Percentiles rank a stretch among this genome's conserved stretches.
Conservation (phyloP, 371 early-diverging fungal genomes). For the Mucor velutinosus region DNA sequence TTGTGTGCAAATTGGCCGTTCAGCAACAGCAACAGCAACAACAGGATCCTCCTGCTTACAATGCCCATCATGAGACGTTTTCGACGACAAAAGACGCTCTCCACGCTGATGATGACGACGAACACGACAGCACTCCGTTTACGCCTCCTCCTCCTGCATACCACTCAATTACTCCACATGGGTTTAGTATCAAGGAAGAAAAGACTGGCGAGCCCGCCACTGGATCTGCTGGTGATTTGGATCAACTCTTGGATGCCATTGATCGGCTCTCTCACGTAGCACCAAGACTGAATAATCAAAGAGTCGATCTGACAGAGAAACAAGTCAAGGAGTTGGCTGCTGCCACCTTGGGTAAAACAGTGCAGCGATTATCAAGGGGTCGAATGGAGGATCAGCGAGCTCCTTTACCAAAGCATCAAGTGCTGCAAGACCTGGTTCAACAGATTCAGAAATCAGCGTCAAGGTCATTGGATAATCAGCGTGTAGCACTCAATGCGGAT, state of each 20-base stretch:
- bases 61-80: neutral
- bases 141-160: conserved; percentile 17
- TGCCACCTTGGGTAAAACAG: conserved; percentile 29
- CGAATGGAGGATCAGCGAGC: conserved; percentile 44
- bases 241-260: conserved; percentile 54
- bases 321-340: conserved; percentile 42
- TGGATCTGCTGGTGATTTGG: conserved; percentile 33
- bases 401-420: conserved; percentile 10
- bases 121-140: neutral
- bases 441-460: conserved; percentile 32
- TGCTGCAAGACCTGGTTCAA: conserved; percentile 19
- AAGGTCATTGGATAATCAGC: conserved; percentile 36
- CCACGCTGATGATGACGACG: neutral
- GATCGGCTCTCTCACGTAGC: conserved; percentile 48
- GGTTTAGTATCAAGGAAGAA: neutral
- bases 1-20: conserved; percentile 20
- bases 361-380: conserved; percentile 36
- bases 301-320: conserved; percentile 45
- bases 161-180: neutral
- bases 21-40: conserved; percentile 9
- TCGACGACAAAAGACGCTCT: neutral
- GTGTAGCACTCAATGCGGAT: conserved; percentile 15
- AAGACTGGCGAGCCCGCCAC: neutral
- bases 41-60: conserved; percentile 11
- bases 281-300: conserved; percentile 55